Evolutionary conservation across 108 stramenopile species (phyloP).

Genomic region (Pelagomonas calceolata): DNA sequence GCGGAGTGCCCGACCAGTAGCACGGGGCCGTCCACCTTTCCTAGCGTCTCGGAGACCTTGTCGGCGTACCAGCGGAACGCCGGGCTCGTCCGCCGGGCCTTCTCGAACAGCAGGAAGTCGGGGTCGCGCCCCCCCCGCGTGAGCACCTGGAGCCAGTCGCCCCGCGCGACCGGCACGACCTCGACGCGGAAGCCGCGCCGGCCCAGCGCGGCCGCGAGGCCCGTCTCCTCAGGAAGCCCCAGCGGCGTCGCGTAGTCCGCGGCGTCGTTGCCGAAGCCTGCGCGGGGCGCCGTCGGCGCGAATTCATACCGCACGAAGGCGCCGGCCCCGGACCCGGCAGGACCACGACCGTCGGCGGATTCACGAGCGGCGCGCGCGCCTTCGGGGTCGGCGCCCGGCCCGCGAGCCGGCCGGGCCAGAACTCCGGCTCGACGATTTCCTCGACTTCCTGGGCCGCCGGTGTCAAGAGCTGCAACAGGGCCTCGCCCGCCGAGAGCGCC

Average conservation of each 20-base stretch:
- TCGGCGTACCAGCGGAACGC: background rate
- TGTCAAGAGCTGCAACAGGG: constrained; percentile 11
- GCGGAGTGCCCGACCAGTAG: background rate
- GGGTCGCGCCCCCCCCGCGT: background rate
- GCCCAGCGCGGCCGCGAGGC: background rate
- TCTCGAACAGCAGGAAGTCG: background rate
- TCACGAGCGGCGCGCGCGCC: background rate
- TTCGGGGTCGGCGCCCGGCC: background rate
- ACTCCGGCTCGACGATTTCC: background rate
- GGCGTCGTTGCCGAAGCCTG: background rate
- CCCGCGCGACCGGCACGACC: background rate
- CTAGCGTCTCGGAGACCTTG: background rate
- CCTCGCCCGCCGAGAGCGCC: constrained; percentile 17
- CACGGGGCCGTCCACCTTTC: background rate
- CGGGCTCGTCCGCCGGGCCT: background rate
- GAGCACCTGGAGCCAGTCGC: background rate
- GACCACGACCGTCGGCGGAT: background rate
- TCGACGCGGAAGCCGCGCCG: background rate
- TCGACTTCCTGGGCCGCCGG: background rate
- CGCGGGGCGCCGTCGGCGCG: too few species aligned
- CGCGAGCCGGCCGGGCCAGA: too few species aligned
- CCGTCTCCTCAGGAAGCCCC: background rate
- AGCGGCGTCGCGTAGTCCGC: background rate
- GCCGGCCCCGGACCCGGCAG: too few species aligned
- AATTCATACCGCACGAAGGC: too few species aligned